A percentile compares a stretch with the other conserved stretches of the same genome.
Conservation (phyloP, 1,284 basidiomycete species). For the Cutaneotrichosporon dermatis region DNA sequence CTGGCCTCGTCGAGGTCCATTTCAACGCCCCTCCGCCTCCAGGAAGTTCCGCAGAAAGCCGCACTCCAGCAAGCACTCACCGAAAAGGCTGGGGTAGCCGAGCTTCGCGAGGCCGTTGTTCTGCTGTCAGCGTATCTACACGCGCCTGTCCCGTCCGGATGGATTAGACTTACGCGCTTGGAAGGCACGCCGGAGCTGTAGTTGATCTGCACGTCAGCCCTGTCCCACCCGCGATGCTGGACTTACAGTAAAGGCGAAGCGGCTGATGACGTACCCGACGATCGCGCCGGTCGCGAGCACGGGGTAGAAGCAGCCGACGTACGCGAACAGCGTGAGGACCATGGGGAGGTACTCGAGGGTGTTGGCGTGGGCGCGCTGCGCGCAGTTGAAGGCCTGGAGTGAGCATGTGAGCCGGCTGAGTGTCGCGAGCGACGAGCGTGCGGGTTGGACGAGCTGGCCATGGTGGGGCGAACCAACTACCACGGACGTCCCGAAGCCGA, state of each 20-base stretch:
- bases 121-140: too few species aligned
- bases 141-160: too few species aligned
- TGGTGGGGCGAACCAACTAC: too few species aligned
- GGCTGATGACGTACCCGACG: conserved; percentile 28
- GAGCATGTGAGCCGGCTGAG: conserved; percentile 17
- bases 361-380: conserved; percentile 41
- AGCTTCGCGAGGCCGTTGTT: conserved; percentile 19
- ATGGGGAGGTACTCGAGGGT: conserved; percentile 38
- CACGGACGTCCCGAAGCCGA: too few species aligned
- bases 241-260: conserved; percentile 34
- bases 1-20: too few species aligned
- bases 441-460: too few species aligned
- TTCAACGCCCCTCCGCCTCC: too few species aligned
- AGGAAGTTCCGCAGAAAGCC: too few species aligned
- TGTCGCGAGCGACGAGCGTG: too few species aligned
- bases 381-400: conserved; percentile 36
- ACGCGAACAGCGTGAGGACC: conserved; percentile 27
- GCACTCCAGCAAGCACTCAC: not conserved
- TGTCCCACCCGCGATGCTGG: not conserved
- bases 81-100: conserved; percentile 23
- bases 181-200: conserved; percentile 20
- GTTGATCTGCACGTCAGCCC: conserved; percentile 13
- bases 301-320: conserved; percentile 37
- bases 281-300: conserved; percentile 24
- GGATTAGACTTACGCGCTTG: conserved; percentile 4